Evolutionary conservation across 352 stramenopile species (phyloP).

Genomic region (Phytopythium kandeliae): DNA sequence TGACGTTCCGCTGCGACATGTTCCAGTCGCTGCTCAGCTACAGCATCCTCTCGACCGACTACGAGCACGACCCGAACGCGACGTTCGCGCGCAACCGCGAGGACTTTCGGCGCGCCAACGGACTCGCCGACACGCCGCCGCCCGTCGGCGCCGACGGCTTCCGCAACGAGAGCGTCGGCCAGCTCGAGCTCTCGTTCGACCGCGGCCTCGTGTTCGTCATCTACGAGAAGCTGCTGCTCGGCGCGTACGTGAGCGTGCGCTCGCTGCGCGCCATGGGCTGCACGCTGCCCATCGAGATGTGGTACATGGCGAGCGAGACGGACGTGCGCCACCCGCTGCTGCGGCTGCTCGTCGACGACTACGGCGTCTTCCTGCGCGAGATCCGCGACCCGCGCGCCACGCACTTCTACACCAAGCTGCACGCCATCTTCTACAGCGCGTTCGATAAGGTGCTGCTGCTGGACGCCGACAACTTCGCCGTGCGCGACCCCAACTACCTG

Average conservation of each 20-base stretch:
- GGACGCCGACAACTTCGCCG: slow-evolving; percentile 72
- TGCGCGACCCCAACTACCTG: slow-evolving; percentile 55
- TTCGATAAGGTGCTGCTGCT: slow-evolving; percentile 76
- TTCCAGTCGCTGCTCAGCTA: slow-evolving; percentile 56
- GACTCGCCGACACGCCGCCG: slow-evolving; percentile 18
- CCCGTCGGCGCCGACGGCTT: slow-evolving; percentile 19
- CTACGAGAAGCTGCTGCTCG: slow-evolving; percentile 51
- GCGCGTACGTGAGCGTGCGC: slow-evolving; percentile 47
- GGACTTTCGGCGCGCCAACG: slow-evolving; percentile 18
- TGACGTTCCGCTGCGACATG: slow-evolving; percentile 49
- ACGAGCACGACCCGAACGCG: slow-evolving; percentile 44
- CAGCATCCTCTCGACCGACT: slow-evolving; percentile 38
- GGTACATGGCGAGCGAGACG: slow-evolving; percentile 49
- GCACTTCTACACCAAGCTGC: slow-evolving; percentile 69
- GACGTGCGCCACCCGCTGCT: slow-evolving; percentile 42
- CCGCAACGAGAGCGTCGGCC: slow-evolving; percentile 19
- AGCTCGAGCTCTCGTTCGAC: slow-evolving; percentile 27
- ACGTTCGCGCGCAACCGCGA: slow-evolving; percentile 21
- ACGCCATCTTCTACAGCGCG: slow-evolving; percentile 65
- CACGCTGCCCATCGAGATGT: slow-evolving; percentile 61
- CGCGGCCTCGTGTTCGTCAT: slow-evolving; percentile 55
- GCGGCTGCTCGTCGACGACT: slow-evolving; percentile 19
- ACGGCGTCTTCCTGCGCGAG: slow-evolving; percentile 53
- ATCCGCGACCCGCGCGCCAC: slow-evolving; percentile 46
- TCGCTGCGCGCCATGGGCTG: slow-evolving; percentile 17